Percentiles rank a stretch among this genome's conserved stretches.
Evolutionary conservation across 352 stramenopile genomes (phyloP).

Genomic region (Phytophthora europaea): DNA sequence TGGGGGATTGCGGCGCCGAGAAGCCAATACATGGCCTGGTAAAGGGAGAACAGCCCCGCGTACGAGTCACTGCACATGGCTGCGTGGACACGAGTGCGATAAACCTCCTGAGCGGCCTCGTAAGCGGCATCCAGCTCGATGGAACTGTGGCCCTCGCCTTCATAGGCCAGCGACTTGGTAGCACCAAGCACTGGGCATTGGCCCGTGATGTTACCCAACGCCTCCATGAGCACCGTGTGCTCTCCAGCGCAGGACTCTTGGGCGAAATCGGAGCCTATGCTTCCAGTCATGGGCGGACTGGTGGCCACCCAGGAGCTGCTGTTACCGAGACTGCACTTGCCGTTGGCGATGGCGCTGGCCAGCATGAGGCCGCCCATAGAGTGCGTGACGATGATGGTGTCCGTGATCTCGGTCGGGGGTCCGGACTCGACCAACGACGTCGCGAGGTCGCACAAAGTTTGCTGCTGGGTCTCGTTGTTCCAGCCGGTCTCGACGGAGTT

Average conservation of each 20-base stretch:
- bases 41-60: conserved; percentile 47
- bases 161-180: conserved; percentile 51
- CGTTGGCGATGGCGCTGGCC: conserved; percentile 48
- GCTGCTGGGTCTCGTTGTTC: conserved; percentile 48
- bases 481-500: conserved; percentile 48
- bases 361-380: conserved; percentile 61
- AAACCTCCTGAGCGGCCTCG: conserved; percentile 42
- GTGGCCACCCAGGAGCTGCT: conserved; percentile 51
- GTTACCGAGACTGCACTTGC: conserved; percentile 50
- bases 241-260: conserved; percentile 43
- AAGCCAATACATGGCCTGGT: conserved; percentile 41
- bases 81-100: conserved; percentile 41
- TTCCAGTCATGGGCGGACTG: conserved; percentile 56
- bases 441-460: conserved; percentile 46
- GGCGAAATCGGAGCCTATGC: conserved; percentile 62
- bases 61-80: conserved; percentile 56
- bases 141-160: conserved; percentile 34
- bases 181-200: conserved; percentile 43
- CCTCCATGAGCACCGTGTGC: conserved; percentile 37
- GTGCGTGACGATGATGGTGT: conserved; percentile 60
- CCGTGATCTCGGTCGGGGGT: conserved; percentile 36
- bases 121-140: conserved; percentile 35
- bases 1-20: conserved; percentile 42
- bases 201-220: conserved; percentile 42
- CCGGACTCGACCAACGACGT: conserved; percentile 30